These are phyloP conservation scores for Saccharata proteae DNA, from an alignment of 2,329 filamentous ascomycete species.

Conservation along the genomic window DNA sequence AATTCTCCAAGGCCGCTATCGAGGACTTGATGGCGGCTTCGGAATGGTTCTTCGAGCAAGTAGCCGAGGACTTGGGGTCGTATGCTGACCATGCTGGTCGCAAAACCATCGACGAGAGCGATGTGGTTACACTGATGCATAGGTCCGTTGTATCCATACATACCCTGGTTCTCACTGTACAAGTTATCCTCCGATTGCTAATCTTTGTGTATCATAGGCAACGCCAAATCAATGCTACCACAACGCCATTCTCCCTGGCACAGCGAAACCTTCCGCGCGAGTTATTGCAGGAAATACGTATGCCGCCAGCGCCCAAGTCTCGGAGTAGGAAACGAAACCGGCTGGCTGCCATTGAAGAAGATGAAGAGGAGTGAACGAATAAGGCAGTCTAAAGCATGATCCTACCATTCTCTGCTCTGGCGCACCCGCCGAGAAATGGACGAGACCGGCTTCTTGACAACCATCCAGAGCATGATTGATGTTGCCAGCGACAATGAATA, in stretches of 20 bases:
- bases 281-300: slow-evolving; percentile 68
- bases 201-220: slow-evolving; percentile 45
- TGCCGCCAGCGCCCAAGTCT: slow-evolving; percentile 39
- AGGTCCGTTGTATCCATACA: slow-evolving; percentile 45
- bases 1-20: slow-evolving; percentile 62
- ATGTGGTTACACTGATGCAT: slow-evolving; percentile 70
- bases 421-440: slow-evolving; percentile 62
- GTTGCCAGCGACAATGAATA: slow-evolving; percentile 77
- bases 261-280: slow-evolving; percentile 72
- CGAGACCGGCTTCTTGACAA: slow-evolving; percentile 73
- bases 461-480: slow-evolving; percentile 92
- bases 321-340: slow-evolving; percentile 34
- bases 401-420: slow-evolving; percentile 63
- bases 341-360: slow-evolving; percentile 30
- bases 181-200: slow-evolving; percentile 11
- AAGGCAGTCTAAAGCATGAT: slow-evolving; percentile 12
- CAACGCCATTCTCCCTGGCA: slow-evolving; percentile 76
- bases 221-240: slow-evolving; percentile 57
- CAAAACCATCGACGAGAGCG: slow-evolving; percentile 75
- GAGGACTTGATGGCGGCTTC: slow-evolving; percentile 66
- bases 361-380: slow-evolving; percentile 28
- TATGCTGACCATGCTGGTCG: slow-evolving; percentile 74
- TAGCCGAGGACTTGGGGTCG: slow-evolving; percentile 64
- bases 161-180: slow-evolving; percentile 6
- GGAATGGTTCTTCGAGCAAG: slow-evolving; percentile 87